Conservation (phyloP, 805 yeast genomes). For the Candida tibetensis region DNA sequence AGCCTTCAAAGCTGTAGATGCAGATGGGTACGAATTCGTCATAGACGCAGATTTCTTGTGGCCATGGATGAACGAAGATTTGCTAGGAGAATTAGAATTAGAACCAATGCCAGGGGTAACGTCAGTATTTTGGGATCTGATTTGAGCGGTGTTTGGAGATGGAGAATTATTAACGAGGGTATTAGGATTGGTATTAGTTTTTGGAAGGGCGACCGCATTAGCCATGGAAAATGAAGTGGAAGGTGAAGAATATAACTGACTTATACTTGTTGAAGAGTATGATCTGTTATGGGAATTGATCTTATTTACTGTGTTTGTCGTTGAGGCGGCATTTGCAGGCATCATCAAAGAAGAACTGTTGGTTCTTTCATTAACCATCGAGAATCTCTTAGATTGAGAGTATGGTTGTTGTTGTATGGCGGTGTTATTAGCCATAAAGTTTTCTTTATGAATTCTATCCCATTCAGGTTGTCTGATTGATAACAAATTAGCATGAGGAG, state of each 20-base stretch:
- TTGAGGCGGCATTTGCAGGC: conserved; percentile 1
- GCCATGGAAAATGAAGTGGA: conserved; percentile 59
- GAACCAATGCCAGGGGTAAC: not conserved
- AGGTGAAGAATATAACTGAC: conserved; percentile 53
- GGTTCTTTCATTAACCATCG: conserved; percentile 43
- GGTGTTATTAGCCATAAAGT: conserved; percentile 11
- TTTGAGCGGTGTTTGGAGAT: conserved; percentile 3
- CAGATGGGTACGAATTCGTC: conserved; percentile 44
- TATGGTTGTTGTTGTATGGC: conserved; percentile 10
- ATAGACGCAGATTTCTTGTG: conserved; percentile 33
- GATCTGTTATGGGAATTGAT: conserved; percentile 30
- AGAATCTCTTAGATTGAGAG: conserved; percentile 40
- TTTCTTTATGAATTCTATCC: conserved; percentile 56
- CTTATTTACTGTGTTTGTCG: conserved; percentile 6
- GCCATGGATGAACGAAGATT: conserved; percentile 19
- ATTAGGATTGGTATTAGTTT: conserved; percentile 11
- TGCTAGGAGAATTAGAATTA: conserved; percentile 19
- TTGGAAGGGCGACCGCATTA: conserved; percentile 46
- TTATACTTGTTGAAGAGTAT: conserved; percentile 30
- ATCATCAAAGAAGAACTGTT: conserved; percentile 16
- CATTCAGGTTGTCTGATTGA: conserved; percentile 86
- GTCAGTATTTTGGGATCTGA: conserved; percentile 10
- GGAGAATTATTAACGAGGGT: conserved; percentile 3
- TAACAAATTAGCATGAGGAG: conserved; percentile 78
- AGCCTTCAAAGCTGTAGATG: conserved; percentile 68